Conservation (phyloP, 768 basidiomycete species). For the Tephrocybe rancida region DNA sequence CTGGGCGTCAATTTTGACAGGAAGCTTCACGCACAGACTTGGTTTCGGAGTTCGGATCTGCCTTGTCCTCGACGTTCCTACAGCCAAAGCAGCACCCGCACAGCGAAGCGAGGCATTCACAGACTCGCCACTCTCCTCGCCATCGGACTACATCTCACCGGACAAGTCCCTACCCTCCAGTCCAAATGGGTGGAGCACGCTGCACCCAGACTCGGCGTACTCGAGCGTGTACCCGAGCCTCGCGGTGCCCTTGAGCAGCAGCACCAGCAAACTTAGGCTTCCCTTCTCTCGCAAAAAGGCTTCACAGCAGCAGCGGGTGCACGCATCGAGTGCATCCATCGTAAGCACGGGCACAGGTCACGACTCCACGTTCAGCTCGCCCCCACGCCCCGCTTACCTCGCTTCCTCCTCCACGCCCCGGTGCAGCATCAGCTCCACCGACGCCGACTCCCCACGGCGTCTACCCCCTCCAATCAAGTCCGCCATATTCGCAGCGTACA, state of each 20-base stretch:
- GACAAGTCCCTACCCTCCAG: constrained; percentile 35
- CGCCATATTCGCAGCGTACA: constrained; percentile 63
- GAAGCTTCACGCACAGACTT: too few species aligned
- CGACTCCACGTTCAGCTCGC: constrained; percentile 17
- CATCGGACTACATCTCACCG: constrained; percentile 32
- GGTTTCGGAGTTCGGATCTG: too few species aligned
- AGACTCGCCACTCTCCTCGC: constrained; percentile 34
- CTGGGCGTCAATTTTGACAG: too few species aligned
- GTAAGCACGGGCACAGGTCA: too few species aligned
- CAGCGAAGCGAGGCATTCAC: too few species aligned
- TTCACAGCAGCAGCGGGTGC: too few species aligned
- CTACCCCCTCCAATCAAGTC: constrained; percentile 66
- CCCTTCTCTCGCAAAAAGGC: constrained; percentile 43
- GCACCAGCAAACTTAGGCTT: constrained; percentile 35
- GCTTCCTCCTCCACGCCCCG: constrained; percentile 2
- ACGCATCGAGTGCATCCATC: too few species aligned
- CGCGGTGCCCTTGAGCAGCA: too few species aligned
- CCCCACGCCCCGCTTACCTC: constrained; percentile 34
- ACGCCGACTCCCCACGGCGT: constrained; percentile 43
- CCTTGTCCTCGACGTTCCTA: too few species aligned
- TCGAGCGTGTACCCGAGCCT: constrained; percentile 25
- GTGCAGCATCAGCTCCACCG: constrained; percentile 37
- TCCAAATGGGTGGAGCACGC: constrained; percentile 30
- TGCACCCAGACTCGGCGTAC: constrained; percentile 25
- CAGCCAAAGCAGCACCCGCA: too few species aligned